phyloP scores from a whole-genome alignment of 768 basidiomycete genomes.

The Leccinellum albellum region DNA sequence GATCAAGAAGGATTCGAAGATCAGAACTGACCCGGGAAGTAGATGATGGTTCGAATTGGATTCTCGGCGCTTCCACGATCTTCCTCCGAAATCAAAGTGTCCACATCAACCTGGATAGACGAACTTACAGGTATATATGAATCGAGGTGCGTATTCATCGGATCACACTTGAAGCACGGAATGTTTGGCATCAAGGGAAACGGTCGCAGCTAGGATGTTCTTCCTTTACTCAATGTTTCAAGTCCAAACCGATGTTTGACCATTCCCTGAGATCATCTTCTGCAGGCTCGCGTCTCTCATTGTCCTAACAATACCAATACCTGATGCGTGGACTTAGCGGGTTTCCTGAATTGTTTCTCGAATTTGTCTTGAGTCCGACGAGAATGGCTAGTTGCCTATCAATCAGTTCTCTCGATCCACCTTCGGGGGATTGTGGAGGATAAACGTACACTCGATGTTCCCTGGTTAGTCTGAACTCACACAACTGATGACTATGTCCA shows the following conservation, averaged over 20 bases:
- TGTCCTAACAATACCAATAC: constrained; percentile 40
- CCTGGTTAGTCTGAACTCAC: constrained; percentile 39
- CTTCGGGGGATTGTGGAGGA: neutral
- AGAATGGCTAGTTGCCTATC: constrained; percentile 32
- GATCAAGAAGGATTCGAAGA: neutral
- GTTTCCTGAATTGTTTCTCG: constrained; percentile 35
- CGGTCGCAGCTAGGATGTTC: neutral
- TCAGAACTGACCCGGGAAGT: constrained; percentile 34
- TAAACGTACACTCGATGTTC: constrained; percentile 30
- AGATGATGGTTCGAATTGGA: constrained; percentile 42
- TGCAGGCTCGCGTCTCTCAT: constrained; percentile 36
- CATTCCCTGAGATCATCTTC: constrained; percentile 30
- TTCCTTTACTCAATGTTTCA: constrained; percentile 25
- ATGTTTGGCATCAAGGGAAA: neutral
- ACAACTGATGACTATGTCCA: constrained; percentile 39
- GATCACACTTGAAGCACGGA: constrained; percentile 21
- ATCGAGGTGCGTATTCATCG: constrained; percentile 30
- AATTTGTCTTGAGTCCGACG: constrained; percentile 36
- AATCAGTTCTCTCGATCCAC: neutral
- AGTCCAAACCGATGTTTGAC: constrained; percentile 36
- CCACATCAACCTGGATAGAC: neutral
- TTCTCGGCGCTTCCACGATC: constrained; percentile 40
- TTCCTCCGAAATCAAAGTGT: constrained; percentile 1
- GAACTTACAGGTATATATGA: constrained; percentile 29
- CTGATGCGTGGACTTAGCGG: constrained; percentile 43